These are phyloP conservation scores for Setaria italica DNA, from an alignment of 202 grass and related monocot species.

Conservation along the genomic window DNA sequence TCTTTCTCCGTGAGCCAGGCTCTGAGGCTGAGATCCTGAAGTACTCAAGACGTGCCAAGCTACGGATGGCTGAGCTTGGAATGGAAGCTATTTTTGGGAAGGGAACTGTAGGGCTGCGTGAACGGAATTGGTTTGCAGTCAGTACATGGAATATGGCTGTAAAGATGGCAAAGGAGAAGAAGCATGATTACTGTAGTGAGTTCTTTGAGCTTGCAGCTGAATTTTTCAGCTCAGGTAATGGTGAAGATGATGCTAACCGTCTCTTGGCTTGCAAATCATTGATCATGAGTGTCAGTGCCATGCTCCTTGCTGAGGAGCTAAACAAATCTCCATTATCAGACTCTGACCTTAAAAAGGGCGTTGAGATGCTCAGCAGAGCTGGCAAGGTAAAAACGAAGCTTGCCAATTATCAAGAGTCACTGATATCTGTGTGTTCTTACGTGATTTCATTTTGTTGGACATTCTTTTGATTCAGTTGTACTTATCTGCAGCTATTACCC, in stretches of 20 bases:
- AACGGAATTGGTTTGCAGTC: slow-evolving; percentile 84
- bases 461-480: slow-evolving; percentile 41
- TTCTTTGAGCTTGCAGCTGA: slow-evolving; percentile 86
- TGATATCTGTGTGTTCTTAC: slow-evolving; percentile 30
- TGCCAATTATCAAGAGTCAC: slow-evolving; percentile 43
- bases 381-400: slow-evolving; percentile 72
- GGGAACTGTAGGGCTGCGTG: slow-evolving; percentile 63
- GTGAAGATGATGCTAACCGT: slow-evolving; percentile 54
- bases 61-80: slow-evolving; percentile 69
- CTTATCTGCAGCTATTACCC: slow-evolving; percentile 59
- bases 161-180: slow-evolving; percentile 60
- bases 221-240: slow-evolving; percentile 56
- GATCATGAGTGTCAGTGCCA: slow-evolving; percentile 68
- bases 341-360: slow-evolving; percentile 74
- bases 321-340: slow-evolving; percentile 65
- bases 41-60: slow-evolving; percentile 66
- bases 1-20: slow-evolving; percentile 63
- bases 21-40: slow-evolving; percentile 83
- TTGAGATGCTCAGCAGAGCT: slow-evolving; percentile 87
- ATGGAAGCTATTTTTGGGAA: slow-evolving; percentile 74
- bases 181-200: slow-evolving; percentile 61
- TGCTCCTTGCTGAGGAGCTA: slow-evolving; percentile 64
- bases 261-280: slow-evolving; percentile 72
- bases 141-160: slow-evolving; percentile 75
- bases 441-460: slow-evolving; percentile 33